Evolutionary conservation across 2,329 filamentous ascomycete genomes (phyloP).

Genomic region (Sclerotinia subarctica): DNA sequence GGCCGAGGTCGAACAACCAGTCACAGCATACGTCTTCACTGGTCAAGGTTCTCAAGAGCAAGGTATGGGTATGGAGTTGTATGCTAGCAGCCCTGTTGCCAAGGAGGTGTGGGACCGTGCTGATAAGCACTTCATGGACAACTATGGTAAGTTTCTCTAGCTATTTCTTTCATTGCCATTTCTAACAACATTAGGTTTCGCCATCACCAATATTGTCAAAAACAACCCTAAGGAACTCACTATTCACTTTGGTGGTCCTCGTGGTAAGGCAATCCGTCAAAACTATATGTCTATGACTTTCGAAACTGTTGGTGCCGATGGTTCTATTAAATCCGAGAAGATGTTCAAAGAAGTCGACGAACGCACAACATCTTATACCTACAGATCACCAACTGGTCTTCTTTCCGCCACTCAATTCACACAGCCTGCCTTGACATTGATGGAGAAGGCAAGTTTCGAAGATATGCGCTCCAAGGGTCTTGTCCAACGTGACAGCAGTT

Average conservation of each 20-base stretch:
- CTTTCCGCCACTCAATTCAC: slow-evolving; percentile 98
- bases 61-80: slow-evolving; percentile 99
- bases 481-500: slow-evolving; percentile 92
- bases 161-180: slow-evolving; percentile 14
- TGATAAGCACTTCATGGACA: slow-evolving; percentile 97
- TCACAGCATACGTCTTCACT: slow-evolving; percentile 96
- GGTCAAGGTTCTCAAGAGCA: slow-evolving; percentile 98
- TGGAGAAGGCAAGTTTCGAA: slow-evolving; percentile 99
- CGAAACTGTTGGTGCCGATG: slow-evolving; percentile 91
- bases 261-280: slow-evolving; percentile 93
- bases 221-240: slow-evolving; percentile 99
- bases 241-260: slow-evolving; percentile 94
- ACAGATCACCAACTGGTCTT: slow-evolving; percentile 89
- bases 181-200: slow-evolving; percentile 62
- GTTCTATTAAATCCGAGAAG: slow-evolving; percentile 93
- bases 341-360: slow-evolving; percentile 99
- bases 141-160: slow-evolving; percentile 70
- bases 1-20: slow-evolving; percentile 95
- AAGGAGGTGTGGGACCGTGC: slow-evolving; percentile 98
- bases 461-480: slow-evolving; percentile 98
- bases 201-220: slow-evolving; percentile 97
- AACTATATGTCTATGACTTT: slow-evolving; percentile 99
- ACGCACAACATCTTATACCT: slow-evolving; percentile 92
- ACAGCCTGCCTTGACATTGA: slow-evolving; percentile 91
- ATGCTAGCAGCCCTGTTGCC: slow-evolving; percentile 87